Percentiles rank a stretch among this genome's conserved stretches.
phyloP scores from a whole-genome alignment of 768 basidiomycete species.

The Hysterangium stoloniferum region DNA sequence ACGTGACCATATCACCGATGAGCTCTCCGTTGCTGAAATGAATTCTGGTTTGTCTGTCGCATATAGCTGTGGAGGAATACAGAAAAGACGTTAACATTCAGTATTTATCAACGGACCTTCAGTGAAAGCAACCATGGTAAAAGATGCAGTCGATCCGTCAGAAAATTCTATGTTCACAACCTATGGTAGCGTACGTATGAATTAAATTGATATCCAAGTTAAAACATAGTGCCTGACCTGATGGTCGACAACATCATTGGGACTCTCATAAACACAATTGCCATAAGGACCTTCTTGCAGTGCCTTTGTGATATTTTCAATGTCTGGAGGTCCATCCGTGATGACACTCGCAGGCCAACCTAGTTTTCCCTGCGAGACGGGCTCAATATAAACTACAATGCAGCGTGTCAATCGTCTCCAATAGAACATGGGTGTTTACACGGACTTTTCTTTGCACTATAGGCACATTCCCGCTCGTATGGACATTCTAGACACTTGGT shows the following conservation, averaged over 20 bases:
- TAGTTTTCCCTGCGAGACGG: conserved; percentile 41
- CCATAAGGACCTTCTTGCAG: conserved; percentile 73
- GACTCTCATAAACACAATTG: conserved; percentile 74
- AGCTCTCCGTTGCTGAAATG: conserved; percentile 87
- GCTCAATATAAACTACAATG: no score
- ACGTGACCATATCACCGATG: conserved; percentile 76
- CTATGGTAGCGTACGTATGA: no score
- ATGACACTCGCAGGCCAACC: conserved; percentile 63
- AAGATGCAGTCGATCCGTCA: conserved; percentile 71
- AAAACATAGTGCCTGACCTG: conserved; percentile 37
- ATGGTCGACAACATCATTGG: conserved; percentile 85
- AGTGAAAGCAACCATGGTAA: conserved; percentile 87
- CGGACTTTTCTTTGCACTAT: conserved; percentile 81
- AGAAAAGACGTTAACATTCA: neutral
- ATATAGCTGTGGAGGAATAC: conserved; percentile 39
- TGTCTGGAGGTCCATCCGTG: conserved; percentile 78
- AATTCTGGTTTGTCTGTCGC: conserved; percentile 74
- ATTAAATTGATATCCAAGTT: neutral
- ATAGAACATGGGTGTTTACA: no score
- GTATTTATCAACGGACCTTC: conserved; percentile 18
- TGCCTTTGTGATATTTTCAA: conserved; percentile 75
- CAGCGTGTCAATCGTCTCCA: no score
- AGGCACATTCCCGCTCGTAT: conserved; percentile 64
- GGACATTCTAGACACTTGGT: conserved; percentile 74
- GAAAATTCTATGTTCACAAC: conserved; percentile 87